Conservation (phyloP, 2,329 filamentous ascomycete species). For the Bertia moriformis region DNA sequence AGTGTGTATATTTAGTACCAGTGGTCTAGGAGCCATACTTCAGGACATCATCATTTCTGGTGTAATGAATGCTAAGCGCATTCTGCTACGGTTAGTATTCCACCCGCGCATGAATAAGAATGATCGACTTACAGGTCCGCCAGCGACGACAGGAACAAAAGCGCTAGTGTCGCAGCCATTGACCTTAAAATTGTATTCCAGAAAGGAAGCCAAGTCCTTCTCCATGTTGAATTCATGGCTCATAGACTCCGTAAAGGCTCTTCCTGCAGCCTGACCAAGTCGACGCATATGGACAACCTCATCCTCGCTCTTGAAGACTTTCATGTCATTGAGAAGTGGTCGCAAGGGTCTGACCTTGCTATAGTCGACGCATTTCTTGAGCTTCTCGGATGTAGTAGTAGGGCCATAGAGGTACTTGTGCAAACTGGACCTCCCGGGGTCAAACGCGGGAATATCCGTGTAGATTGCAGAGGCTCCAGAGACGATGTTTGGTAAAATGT, state of each 20-base stretch:
- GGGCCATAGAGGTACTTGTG: not conserved
- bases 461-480: not conserved
- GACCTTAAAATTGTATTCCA: constrained; percentile 53
- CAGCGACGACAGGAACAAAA: constrained; percentile 64
- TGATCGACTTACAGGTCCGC: constrained; percentile 25
- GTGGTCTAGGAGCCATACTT: no score
- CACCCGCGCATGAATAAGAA: not conserved
- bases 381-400: not conserved
- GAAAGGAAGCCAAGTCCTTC: constrained; percentile 48
- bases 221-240: constrained; percentile 39
- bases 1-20: no score
- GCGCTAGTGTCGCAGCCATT: constrained; percentile 51
- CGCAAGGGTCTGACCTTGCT: constrained; percentile 38
- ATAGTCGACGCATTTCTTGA: constrained; percentile 6
- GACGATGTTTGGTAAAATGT: not conserved
- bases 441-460: not conserved
- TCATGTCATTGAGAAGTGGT: constrained; percentile 46
- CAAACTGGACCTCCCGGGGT: not conserved
- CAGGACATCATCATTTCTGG: constrained; percentile 50
- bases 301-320: constrained; percentile 48
- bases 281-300: constrained; percentile 54
- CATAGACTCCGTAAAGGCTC: constrained; percentile 59
- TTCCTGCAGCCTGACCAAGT: constrained; percentile 49
- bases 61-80: constrained; percentile 59
- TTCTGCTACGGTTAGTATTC: constrained; percentile 32